Evolutionary conservation across 2,329 filamentous ascomycete species (phyloP).

Genomic region (Apiospora aurea): DNA sequence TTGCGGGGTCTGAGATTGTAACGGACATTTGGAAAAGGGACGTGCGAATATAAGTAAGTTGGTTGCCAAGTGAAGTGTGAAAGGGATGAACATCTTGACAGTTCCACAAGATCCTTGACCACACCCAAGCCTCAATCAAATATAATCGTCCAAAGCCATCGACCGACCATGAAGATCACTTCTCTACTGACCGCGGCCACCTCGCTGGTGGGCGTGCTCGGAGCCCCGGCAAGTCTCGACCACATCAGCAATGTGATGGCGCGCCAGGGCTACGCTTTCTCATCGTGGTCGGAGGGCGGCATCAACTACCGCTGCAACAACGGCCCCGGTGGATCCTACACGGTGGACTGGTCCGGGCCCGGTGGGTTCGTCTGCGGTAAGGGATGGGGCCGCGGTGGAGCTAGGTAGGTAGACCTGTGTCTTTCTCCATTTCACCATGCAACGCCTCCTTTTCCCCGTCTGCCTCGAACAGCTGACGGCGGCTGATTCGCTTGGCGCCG

Average conservation of each 20-base stretch:
- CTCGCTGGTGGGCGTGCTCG: constrained; percentile 33
- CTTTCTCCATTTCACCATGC: background rate
- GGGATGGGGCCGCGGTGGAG: constrained; percentile 62
- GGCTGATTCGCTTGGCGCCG: background rate
- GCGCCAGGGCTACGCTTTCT: constrained; percentile 47
- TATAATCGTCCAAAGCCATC: background rate
- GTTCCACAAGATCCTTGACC: no score
- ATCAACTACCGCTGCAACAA: constrained; percentile 51
- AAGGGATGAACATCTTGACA: no score
- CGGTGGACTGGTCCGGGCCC: constrained; percentile 50
- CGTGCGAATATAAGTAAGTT: no score
- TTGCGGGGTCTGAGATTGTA: constrained; percentile 7
- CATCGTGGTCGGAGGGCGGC: constrained; percentile 52
- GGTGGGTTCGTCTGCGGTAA: constrained; percentile 66
- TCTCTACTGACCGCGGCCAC: constrained; percentile 27
- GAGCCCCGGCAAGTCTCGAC: background rate
- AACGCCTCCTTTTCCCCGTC: background rate
- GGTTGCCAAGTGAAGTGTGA: no score
- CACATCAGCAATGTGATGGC: background rate
- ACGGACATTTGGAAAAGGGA: no score
- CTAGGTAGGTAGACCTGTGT: constrained; percentile 46
- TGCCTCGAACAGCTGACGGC: no score
- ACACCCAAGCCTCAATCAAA: no score
- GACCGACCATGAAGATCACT: background rate
- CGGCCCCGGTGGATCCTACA: constrained; percentile 49